Base-by-base conservation (phyloP, 768 basidiomycete species). In the Tulasnella sp. region DNA sequence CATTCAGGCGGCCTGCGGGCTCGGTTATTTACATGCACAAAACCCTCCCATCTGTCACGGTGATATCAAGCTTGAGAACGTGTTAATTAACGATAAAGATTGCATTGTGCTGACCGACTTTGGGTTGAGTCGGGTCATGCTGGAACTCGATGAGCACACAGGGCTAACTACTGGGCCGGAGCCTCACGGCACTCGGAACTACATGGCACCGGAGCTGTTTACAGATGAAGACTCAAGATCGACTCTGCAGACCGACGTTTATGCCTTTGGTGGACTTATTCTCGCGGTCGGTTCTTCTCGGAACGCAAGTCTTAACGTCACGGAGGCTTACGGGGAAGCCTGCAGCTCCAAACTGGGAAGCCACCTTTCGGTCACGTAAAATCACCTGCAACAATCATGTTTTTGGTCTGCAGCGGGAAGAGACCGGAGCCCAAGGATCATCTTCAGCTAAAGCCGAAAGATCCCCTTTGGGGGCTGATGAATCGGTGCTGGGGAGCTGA, bases 131-230 rank as follows among this genome's bases (percentile, higher is more conserved):
- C 64, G 40, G 36, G 14, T 63, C 62, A 37, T 26, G 4, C 32
- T 5, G 5, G 26, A 63, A 3, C 2, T 17, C 4, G 2, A 44
- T 4, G n/a, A 17, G 16, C 42, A 4, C 11, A 36, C 64, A 3
- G 40, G 40, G 1, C 19, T 41, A 1, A 66, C 64, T 1, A 37
- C 64, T 6, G 26, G 36, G 4, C 11, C 2, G 16, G 70, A 12
- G 39, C 35, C 17, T 62, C 17, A 62, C 5, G 70, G 52, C 52
- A 59, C 7, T 59, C 52, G 29, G 1, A 59, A 26, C 2, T 71
- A 59, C 35, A 40, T 71, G 62, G 70, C 70, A 17, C 70, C 70
- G 6, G 70, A 71, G 32, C 59, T 71, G 4, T 52, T 62, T 2
- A 8, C 29, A 19, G 52, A 71, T 7, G 59, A 36, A 17, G 17